Base-by-base conservation (phyloP, 176 grass and related monocot species). In the Aegilops bicornis region DNA sequence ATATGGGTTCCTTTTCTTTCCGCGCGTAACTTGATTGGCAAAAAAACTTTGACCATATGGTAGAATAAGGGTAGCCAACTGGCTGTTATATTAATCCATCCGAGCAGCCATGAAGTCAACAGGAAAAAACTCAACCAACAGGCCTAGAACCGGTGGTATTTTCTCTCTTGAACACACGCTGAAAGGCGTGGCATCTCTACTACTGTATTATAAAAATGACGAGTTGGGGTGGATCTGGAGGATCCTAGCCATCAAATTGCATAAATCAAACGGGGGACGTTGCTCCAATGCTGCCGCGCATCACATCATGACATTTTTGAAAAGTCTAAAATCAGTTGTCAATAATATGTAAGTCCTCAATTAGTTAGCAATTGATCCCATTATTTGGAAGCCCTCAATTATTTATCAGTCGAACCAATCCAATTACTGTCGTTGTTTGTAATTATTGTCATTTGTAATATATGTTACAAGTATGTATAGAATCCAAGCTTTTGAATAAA, bases 1-100 rank as follows among this genome's bases (percentile, higher is more conserved):
- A 77, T 81, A 77, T 4, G 30, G 23, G 30, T 88, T 81, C 16
- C 69, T 24, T 69, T 80, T 77, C 59, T 63, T 68, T 19, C 17
- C 56, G n/a, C 78, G 30, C 4, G 48, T 69, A 60, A 52, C 35
- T 80, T 80, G 25, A 81, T 82, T 81, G 70, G 2, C 58, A 74
- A 42, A 78, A 50, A 56, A 42, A 14, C 32, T 81, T 58, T 61
- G 25, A 82, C 29, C 36, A 62, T 17, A 70, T 42, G 36, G 7
- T 82, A 79, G 58, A 84, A 33, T 8, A 69, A n/a, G 48, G 47
- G 22, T 24, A 48, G 20, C 14, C 47, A 40, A 23, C 61, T 47
- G 7, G 27, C 8, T 4, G 0, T 31, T 50, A 62, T 86, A 25
- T 69, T 62, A 15, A 68, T 87, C 80, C 65, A 83, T 79, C 14